These are phyloP conservation scores for Tuber indicum DNA, from an alignment of 495 filamentous ascomycete species.

Conservation along the genomic window DNA sequence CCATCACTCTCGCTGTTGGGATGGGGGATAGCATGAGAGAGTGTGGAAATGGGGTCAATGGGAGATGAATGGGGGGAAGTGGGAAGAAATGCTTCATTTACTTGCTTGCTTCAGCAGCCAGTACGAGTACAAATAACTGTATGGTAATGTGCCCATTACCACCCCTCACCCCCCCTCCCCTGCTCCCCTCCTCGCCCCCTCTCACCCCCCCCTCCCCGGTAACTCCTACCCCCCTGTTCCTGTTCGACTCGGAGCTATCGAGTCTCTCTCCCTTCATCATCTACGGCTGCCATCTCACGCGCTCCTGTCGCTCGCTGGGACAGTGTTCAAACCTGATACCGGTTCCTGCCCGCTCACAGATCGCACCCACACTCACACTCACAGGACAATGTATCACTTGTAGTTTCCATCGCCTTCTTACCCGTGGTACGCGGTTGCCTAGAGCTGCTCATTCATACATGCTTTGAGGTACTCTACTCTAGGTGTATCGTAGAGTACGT, in stretches of 20 bases:
- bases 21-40: background rate
- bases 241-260: conserved; percentile 20
- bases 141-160: background rate
- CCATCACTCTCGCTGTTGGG: background rate
- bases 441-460: background rate
- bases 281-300: conserved; percentile 32
- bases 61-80: background rate
- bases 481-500: conserved; percentile 30
- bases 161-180: background rate
- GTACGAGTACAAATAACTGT: background rate
- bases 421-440: conserved; percentile 1
- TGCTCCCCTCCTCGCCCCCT: background rate
- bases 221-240: conserved; percentile 28
- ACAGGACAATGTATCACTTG: conserved; percentile 5
- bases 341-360: background rate
- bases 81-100: background rate
- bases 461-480: background rate
- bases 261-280: conserved; percentile 1
- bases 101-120: background rate
- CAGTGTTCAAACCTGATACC: conserved; percentile 1
- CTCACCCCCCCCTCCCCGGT: background rate
- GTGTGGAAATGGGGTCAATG: background rate
- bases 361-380: background rate
- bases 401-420: conserved; percentile 1
- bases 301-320: conserved; percentile 17